Evolutionary conservation across 2,329 filamentous ascomycete genomes (phyloP).

Genomic region (Fusarium pseudograminearum): DNA sequence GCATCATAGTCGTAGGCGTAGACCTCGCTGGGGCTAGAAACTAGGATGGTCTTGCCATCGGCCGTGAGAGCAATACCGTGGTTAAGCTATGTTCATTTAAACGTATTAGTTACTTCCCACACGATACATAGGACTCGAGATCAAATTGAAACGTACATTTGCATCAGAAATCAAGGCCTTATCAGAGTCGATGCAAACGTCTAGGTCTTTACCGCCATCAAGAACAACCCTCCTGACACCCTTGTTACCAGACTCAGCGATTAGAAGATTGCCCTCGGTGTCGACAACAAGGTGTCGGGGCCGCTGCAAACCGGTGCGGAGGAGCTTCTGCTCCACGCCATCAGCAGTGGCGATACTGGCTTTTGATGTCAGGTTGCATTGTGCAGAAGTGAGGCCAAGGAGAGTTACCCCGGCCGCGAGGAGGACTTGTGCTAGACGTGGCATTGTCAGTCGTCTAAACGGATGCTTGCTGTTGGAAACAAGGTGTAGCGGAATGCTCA

Average conservation of each 20-base stretch:
- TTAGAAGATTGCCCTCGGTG: conserved; percentile 8
- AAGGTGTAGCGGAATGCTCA: too few species aligned
- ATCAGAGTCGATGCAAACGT: conserved; percentile 20
- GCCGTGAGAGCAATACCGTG: conserved; percentile 11
- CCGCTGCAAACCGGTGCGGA: neutral
- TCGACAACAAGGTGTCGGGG: conserved; percentile 16
- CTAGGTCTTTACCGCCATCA: conserved; percentile 8
- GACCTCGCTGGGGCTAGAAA: conserved; percentile 20
- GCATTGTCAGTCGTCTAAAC: neutral
- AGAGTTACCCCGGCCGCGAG: conserved; percentile 1
- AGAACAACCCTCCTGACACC: conserved; percentile 16
- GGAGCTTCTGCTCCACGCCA: conserved; percentile 6
- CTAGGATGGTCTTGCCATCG: conserved; percentile 18
- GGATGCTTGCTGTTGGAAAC: too few species aligned
- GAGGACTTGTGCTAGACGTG: conserved; percentile 8
- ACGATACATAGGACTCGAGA: too few species aligned
- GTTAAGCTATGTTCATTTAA: neutral
- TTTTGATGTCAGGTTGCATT: neutral
- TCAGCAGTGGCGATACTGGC: conserved; percentile 8
- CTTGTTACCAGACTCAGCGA: conserved; percentile 1
- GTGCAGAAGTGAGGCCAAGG: neutral
- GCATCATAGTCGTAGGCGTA: conserved; percentile 23
- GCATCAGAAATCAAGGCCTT: conserved; percentile 2
- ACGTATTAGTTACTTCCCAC: neutral
- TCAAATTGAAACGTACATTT: neutral